A percentile compares a stretch with the other conserved stretches of the same genome.
These are phyloP conservation scores for Trichopus zeylanicus DNA, from an alignment of 116 monocot genomes.

Conservation along the genomic window DNA sequence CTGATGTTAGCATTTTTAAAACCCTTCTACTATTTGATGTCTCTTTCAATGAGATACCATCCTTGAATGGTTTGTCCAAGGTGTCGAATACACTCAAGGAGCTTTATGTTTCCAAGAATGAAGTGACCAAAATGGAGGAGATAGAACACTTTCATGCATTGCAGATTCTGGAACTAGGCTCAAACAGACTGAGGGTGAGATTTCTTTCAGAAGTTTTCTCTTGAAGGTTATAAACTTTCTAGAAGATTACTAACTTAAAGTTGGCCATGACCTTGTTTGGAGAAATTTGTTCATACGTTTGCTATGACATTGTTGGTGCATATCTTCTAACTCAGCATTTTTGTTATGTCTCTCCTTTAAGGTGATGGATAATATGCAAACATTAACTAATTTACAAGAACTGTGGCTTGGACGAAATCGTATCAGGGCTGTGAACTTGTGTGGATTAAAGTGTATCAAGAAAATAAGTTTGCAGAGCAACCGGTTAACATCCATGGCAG, in stretches of 20 bases:
- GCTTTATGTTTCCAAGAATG: slow-evolving; percentile 95
- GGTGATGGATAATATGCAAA: slow-evolving; percentile 91
- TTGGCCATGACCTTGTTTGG: neutral
- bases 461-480: slow-evolving; percentile 97
- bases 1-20: slow-evolving; percentile 90
- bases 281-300: too few species aligned
- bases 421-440: slow-evolving; percentile 69
- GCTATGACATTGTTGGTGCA: neutral
- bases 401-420: slow-evolving; percentile 92
- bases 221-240: too few species aligned
- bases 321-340: slow-evolving; percentile 2
- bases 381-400: slow-evolving; percentile 69
- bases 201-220: neutral
- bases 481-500: slow-evolving; percentile 79
- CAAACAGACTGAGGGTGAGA: slow-evolving; percentile 81
- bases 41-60: slow-evolving; percentile 90
- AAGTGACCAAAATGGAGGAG: slow-evolving; percentile 79
- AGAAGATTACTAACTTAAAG: neutral
- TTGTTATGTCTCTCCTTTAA: slow-evolving; percentile 13
- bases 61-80: slow-evolving; percentile 67
- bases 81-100: slow-evolving; percentile 76
- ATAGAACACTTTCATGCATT: slow-evolving; percentile 69
- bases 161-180: slow-evolving; percentile 92
- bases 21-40: slow-evolving; percentile 81
- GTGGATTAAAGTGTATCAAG: slow-evolving; percentile 69